These are phyloP conservation scores for Plasmodium gonderi DNA, from an alignment of 169 alveolate genomes.

Conservation along the genomic window DNA sequence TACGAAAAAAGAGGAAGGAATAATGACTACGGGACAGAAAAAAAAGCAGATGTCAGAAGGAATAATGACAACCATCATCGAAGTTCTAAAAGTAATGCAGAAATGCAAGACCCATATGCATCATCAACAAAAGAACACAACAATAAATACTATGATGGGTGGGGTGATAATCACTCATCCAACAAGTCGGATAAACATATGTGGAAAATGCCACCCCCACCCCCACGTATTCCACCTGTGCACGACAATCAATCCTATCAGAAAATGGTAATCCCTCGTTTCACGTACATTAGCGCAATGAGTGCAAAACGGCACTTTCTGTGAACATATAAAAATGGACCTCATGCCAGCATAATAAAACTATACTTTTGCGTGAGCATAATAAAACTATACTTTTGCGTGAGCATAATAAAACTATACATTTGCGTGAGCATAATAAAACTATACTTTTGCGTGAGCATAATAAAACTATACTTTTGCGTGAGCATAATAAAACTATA, in stretches of 20 bases:
- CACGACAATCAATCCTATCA: neutral
- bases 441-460: too few relatives aligned
- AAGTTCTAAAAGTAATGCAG: slow-evolving; percentile 20
- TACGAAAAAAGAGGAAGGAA: slow-evolving; percentile 48
- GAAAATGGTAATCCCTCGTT: slow-evolving; percentile 29
- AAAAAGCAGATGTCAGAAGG: slow-evolving; percentile 7
- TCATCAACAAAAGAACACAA: slow-evolving; percentile 43
- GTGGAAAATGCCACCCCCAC: slow-evolving; percentile 64
- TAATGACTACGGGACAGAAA: slow-evolving; percentile 13
- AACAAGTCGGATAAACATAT: slow-evolving; percentile 15
- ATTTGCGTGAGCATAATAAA: too few relatives aligned
- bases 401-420: too few relatives aligned
- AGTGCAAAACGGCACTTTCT: too few relatives aligned
- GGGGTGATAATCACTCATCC: neutral
- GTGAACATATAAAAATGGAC: too few relatives aligned
- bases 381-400: too few relatives aligned
- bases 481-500: too few relatives aligned
- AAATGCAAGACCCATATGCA: slow-evolving; percentile 69
- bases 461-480: too few relatives aligned
- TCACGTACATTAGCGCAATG: too few relatives aligned
- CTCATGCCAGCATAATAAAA: too few relatives aligned
- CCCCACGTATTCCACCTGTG: slow-evolving; percentile 23
- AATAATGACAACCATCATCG: slow-evolving; percentile 9
- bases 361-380: too few relatives aligned
- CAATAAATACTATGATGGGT: slow-evolving; percentile 11